Evolutionary conservation across 1,139 yeast species (phyloP).

Genomic region (Arxiozyma slooffiae): DNA sequence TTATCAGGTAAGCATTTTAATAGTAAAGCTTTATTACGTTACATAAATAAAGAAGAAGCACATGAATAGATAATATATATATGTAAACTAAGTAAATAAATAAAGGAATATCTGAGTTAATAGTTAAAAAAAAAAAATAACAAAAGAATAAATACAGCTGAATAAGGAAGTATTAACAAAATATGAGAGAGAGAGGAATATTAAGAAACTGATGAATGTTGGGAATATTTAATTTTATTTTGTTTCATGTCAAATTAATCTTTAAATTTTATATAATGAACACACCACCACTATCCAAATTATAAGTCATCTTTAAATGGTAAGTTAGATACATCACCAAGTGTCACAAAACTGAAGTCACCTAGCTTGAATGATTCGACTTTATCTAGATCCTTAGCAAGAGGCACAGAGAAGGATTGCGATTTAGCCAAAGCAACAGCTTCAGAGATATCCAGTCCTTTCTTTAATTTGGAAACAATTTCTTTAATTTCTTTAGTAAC

Average conservation of each 20-base stretch:
- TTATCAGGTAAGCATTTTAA: too few species aligned
- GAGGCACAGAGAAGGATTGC: constrained; percentile 10
- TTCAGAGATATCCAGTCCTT: constrained; percentile 40
- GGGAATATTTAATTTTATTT: too few species aligned
- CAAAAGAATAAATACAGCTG: neutral
- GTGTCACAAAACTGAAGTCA: constrained; percentile 77
- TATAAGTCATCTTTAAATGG: constrained; percentile 81
- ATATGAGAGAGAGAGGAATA: neutral
- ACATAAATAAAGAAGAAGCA: too few species aligned
- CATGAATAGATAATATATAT: too few species aligned
- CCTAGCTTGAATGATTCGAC: constrained; percentile 40
- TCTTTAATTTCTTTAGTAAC: constrained; percentile 56
- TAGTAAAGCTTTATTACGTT: too few species aligned
- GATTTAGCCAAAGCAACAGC: constrained; percentile 37
- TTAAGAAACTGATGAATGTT: too few species aligned
- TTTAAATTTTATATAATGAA: neutral
- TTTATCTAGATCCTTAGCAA: constrained; percentile 23
- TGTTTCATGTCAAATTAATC: neutral
- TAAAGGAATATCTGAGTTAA: neutral
- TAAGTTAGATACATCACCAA: constrained; percentile 80
- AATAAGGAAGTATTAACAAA: neutral
- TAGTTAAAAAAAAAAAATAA: too few species aligned
- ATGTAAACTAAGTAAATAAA: too few species aligned
- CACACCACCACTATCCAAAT: neutral
- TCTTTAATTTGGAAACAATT: constrained; percentile 47